These are phyloP conservation scores for Nepenthes alata DNA, from an alignment of 179 eudicot genomes.

Conservation along the genomic window DNA sequence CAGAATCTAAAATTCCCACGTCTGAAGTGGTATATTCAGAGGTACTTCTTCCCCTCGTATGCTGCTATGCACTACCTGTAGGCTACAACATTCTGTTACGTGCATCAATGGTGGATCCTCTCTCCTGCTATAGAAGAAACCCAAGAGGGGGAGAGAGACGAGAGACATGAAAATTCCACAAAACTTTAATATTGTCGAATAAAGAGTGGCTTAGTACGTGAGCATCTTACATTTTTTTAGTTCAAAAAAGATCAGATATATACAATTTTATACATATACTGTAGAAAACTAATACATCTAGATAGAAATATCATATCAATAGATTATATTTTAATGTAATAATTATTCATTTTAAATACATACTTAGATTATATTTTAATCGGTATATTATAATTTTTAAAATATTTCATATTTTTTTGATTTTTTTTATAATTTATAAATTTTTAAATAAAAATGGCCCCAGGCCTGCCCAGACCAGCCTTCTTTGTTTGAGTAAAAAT, in stretches of 20 bases:
- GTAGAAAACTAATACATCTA: no score
- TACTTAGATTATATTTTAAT: not conserved
- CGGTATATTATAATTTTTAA: not conserved
- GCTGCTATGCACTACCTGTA: not conserved
- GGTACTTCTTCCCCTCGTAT: no score
- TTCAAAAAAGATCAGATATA: not conserved
- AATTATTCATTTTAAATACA: not conserved
- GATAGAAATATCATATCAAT: no score
- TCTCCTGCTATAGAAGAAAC: constrained; percentile 27
- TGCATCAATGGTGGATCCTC: constrained; percentile 23
- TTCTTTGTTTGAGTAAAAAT: not conserved
- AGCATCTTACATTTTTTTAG: not conserved
- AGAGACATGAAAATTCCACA: not conserved
- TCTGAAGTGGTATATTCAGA: no score
- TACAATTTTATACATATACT: no score
- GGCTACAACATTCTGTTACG: constrained; percentile 24
- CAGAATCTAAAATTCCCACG: no score
- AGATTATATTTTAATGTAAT: no score
- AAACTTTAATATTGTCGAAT: not conserved
- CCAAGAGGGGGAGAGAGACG: not conserved
- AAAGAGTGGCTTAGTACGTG: no score
- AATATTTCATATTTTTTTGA: no score
- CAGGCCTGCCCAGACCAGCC: not conserved
- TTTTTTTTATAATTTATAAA: no score
- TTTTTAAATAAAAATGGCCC: not conserved